These are phyloP conservation scores for Zanthoxylum bungeanum DNA, from an alignment of 345 rosid genomes.

Conservation along the genomic window DNA sequence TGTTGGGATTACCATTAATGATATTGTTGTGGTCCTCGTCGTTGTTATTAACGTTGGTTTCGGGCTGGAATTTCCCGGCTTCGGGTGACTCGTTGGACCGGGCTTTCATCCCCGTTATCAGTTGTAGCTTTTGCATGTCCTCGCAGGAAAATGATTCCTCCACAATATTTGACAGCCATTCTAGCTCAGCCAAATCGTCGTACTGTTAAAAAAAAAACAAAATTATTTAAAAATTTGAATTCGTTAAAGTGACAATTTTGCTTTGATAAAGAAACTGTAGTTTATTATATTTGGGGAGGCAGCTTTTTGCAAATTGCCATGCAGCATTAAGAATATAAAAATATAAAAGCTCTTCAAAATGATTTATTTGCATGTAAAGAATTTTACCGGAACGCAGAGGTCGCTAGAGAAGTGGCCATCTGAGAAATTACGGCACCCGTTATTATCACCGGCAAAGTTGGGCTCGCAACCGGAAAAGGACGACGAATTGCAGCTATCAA, in stretches of 20 bases:
- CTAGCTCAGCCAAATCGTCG: conserved; percentile 94
- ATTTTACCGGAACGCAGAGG: conserved; percentile 89
- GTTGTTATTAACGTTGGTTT: conserved; percentile 3
- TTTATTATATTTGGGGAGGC: not conserved
- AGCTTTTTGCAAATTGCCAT: conserved; percentile 14
- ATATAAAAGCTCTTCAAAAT: not conserved
- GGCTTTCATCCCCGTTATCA: conserved; percentile 68
- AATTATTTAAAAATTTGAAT: not conserved
- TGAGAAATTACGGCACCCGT: conserved; percentile 32
- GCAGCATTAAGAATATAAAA: conserved; percentile 3
- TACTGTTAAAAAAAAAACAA: conserved; percentile 33
- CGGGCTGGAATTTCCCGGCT: conserved; percentile 29
- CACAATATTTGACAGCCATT: conserved; percentile 91
- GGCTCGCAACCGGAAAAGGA: conserved; percentile 36
- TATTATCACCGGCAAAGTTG: conserved; percentile 30
- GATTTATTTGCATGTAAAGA: conserved; percentile 4
- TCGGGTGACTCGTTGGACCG: conserved; percentile 50
- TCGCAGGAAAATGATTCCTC: conserved; percentile 97
- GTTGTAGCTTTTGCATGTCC: conserved; percentile 75
- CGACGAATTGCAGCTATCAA: conserved; percentile 71
- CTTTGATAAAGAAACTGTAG: conserved; percentile 9
- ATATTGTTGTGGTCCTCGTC: not conserved
- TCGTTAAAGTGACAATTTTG: not conserved
- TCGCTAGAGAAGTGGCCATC: conserved; percentile 61
- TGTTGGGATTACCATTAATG: conserved; percentile 12